Percentiles rank a stretch among this genome's conserved stretches.
These are phyloP conservation scores for Liriodendron chinense DNA, from an alignment of 164 flowering plant species.

Conservation along the genomic window DNA sequence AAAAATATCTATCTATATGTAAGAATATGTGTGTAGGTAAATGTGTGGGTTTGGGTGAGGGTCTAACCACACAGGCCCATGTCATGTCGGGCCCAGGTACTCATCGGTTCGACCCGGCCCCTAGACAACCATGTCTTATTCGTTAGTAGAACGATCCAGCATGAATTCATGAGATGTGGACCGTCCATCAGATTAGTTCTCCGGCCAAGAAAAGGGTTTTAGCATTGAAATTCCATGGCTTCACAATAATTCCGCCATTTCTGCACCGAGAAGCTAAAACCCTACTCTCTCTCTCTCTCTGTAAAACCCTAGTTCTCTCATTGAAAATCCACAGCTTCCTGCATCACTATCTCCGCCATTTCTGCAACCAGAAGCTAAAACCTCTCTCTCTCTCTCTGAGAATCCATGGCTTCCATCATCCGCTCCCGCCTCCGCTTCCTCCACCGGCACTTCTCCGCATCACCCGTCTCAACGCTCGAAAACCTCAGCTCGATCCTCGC, in stretches of 20 bases:
- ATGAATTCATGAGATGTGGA: too few species aligned
- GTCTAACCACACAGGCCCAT: too few species aligned
- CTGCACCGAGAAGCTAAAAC: not conserved
- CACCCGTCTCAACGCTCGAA: not conserved
- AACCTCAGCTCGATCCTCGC: constrained; percentile 21
- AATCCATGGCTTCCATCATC: not conserved
- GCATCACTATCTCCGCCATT: not conserved
- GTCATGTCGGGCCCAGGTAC: too few species aligned
- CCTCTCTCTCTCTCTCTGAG: not conserved
- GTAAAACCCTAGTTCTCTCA: not conserved
- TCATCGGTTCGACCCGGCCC: too few species aligned
- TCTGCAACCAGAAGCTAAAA: not conserved
- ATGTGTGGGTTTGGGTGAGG: too few species aligned
- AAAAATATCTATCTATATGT: too few species aligned
- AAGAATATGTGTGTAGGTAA: too few species aligned
- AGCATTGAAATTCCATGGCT: too few species aligned
- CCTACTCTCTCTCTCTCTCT: not conserved
- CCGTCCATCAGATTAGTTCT: too few species aligned
- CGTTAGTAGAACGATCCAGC: too few species aligned
- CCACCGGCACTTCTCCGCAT: constrained; percentile 2
- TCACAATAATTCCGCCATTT: not conserved
- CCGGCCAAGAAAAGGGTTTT: too few species aligned
- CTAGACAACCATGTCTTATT: too few species aligned
- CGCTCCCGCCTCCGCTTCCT: not conserved
- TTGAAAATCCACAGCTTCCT: not conserved